A percentile compares a stretch with the other conserved stretches of the same genome.
These are phyloP conservation scores for Pseudogymnoascus sp. DNA, from an alignment of 2,329 filamentous ascomycete species.

Conservation along the genomic window DNA sequence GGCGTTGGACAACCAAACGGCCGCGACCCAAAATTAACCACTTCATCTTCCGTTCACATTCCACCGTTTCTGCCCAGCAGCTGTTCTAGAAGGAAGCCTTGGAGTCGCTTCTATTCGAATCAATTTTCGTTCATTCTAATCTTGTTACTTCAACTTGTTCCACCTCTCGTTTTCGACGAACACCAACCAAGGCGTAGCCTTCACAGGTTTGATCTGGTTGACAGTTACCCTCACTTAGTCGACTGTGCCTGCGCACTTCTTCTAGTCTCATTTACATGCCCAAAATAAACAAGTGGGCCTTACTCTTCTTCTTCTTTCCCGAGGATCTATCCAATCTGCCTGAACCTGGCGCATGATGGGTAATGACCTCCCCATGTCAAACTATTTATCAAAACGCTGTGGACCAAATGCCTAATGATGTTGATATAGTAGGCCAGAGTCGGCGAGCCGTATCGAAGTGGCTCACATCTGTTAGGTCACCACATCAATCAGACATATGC, in stretches of 20 bases:
- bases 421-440: background rate
- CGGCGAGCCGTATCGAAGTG: constrained; percentile 3
- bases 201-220: background rate
- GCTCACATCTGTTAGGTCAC: background rate
- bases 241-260: background rate
- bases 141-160: background rate
- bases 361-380: background rate
- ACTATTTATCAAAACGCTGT: background rate
- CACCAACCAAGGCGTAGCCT: background rate
- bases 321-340: background rate
- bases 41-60: background rate
- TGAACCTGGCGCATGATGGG: background rate
- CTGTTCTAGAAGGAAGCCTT: background rate
- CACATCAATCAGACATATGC: background rate
- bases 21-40: background rate
- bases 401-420: background rate
- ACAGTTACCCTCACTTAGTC: background rate
- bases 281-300: background rate
- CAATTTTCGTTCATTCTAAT: background rate
- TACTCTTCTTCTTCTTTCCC: background rate
- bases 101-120: background rate
- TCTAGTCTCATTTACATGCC: background rate
- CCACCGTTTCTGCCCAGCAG: background rate
- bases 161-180: background rate
- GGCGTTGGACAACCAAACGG: background rate